Conservation (phyloP, 768 basidiomycete genomes). For the Pulveroboletus frians region DNA sequence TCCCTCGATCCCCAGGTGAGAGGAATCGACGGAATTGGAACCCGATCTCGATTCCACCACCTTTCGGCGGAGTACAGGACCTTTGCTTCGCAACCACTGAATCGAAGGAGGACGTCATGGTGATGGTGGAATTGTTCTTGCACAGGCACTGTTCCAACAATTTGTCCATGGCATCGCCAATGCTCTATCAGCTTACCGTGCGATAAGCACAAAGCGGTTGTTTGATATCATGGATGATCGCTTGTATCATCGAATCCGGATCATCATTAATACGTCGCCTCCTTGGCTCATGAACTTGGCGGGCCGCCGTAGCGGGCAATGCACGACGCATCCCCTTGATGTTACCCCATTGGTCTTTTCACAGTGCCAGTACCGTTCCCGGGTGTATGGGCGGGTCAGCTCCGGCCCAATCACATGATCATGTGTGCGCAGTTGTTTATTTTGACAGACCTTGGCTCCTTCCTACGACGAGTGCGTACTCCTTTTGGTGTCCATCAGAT, state of each 20-base stretch:
- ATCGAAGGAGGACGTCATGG: background rate
- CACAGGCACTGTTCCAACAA: background rate
- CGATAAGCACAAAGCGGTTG: too few relatives aligned
- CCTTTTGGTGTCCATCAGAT: slow-evolving; percentile 6
- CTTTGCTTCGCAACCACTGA: background rate
- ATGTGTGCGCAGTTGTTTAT: too few relatives aligned
- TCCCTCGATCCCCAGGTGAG: background rate
- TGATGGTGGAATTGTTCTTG: background rate
- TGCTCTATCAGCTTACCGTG: too few relatives aligned
- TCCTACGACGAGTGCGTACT: background rate
- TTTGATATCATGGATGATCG: too few relatives aligned
- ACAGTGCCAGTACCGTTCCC: background rate
- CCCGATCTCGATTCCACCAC: background rate
- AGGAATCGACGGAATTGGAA: background rate
- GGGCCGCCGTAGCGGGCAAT: too few relatives aligned
- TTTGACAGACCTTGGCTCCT: background rate
- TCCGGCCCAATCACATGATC: too few relatives aligned
- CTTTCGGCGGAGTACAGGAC: background rate
- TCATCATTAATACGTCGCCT: background rate
- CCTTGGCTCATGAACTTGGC: background rate
- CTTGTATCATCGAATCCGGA: background rate
- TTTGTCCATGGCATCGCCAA: background rate
- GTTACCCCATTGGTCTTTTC: slow-evolving; percentile 9
- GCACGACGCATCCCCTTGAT: background rate
- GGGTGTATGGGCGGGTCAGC: background rate